phyloP scores from a whole-genome alignment of 345 rosid genomes.

The Viola odorata region DNA sequence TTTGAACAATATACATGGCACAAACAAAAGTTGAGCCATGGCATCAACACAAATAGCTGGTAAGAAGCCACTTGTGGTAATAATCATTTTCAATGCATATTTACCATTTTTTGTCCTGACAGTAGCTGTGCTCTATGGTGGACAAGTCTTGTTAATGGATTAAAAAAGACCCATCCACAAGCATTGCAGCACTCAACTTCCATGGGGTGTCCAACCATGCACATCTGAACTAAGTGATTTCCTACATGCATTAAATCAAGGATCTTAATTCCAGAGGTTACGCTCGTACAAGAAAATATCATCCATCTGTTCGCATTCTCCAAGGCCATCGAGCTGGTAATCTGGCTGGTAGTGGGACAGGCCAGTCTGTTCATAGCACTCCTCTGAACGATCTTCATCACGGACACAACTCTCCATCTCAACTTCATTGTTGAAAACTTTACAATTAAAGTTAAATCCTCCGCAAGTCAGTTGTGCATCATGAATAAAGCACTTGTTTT shows the following conservation, averaged over 20 bases:
- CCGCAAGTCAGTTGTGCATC: conserved; percentile 9
- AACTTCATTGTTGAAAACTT: conserved; percentile 7
- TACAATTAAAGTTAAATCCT: conserved; percentile 18
- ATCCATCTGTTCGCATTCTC: conserved; percentile 53
- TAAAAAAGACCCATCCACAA: conserved; percentile 3
- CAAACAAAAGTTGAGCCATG: conserved; percentile 7
- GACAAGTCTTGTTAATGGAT: conserved; percentile 6
- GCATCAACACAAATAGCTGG: conserved; percentile 7
- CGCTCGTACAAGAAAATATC: conserved; percentile 67
- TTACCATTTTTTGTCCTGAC: conserved; percentile 7
- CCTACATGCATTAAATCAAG: conserved; percentile 26
- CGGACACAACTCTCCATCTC: conserved; percentile 15
- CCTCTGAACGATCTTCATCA: conserved; percentile 19
- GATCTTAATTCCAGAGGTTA: conserved; percentile 39
- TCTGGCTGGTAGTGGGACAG: conserved; percentile 17
- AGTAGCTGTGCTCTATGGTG: conserved; percentile 9
- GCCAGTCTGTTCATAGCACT: conserved; percentile 17
- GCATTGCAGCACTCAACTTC: conserved; percentile 28
- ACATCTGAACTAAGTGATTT: conserved; percentile 24
- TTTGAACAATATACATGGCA: background rate
- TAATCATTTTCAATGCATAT: background rate
- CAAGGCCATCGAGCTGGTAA: conserved; percentile 36
- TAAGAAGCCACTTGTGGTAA: conserved; percentile 11
- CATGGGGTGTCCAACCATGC: conserved; percentile 30
- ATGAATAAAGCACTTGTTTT: conserved; percentile 16